These are phyloP conservation scores for Leccinellum rugosiceps DNA, from an alignment of 768 basidiomycete species.

Conservation along the genomic window DNA sequence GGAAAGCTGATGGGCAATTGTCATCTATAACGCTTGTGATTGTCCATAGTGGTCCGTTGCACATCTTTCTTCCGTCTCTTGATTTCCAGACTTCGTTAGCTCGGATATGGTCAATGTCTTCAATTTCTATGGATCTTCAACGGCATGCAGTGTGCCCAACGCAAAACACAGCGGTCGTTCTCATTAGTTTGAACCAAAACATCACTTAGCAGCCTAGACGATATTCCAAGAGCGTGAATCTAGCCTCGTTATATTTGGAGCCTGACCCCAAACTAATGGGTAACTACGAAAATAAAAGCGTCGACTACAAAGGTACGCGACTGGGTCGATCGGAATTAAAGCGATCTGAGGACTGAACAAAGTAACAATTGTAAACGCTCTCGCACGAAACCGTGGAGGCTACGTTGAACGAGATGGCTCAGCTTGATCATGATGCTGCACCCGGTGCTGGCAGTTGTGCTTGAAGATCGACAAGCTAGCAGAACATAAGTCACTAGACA, in stretches of 20 bases:
- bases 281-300: background rate
- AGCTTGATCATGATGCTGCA: slow-evolving; percentile 4
- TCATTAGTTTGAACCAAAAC: background rate
- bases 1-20: slow-evolving; percentile 51
- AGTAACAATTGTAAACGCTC: background rate
- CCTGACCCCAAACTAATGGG: background rate
- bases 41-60: background rate
- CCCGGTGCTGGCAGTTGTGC: slow-evolving; percentile 44
- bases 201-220: background rate
- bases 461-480: slow-evolving; percentile 67
- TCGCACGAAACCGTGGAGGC: background rate
- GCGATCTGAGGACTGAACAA: background rate
- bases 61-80: background rate
- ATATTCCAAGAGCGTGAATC: background rate
- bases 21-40: background rate
- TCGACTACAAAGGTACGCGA: background rate
- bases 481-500: slow-evolving; percentile 13
- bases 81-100: background rate
- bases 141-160: background rate
- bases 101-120: background rate
- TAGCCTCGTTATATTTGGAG: background rate
- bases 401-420: background rate
- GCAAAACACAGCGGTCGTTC: no score
- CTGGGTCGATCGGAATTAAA: background rate
- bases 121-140: background rate